Conservation (phyloP, 352 stramenopile species). For the Peronosclerospora sorghi region DNA sequence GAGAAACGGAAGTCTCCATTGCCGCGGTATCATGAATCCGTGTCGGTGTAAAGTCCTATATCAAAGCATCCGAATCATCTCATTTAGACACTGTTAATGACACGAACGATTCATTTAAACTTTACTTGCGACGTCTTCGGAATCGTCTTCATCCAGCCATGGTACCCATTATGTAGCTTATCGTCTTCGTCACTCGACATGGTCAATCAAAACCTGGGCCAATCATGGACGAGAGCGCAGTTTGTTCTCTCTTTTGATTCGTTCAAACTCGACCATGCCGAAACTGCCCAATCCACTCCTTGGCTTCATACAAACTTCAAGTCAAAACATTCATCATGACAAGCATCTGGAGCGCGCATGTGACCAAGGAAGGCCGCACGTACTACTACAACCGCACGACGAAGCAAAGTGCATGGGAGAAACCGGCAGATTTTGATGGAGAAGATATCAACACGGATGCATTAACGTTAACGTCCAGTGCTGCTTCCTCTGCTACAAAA, state of each 20-base stretch:
- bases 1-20: slow-evolving; percentile 6
- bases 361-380: slow-evolving; percentile 73
- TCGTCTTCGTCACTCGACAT: slow-evolving; percentile 52
- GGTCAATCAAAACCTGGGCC: neutral
- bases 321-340: slow-evolving; percentile 13
- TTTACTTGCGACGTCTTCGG: slow-evolving; percentile 58
- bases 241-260: slow-evolving; percentile 1
- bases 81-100: neutral
- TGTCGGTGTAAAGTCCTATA: slow-evolving; percentile 68
- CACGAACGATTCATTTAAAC: neutral
- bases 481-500: slow-evolving; percentile 11
- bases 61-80: neutral
- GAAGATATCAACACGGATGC: slow-evolving; percentile 15
- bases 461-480: neutral
- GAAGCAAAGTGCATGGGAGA: slow-evolving; percentile 83
- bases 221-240: too few relatives aligned
- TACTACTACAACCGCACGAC: slow-evolving; percentile 86
- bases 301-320: slow-evolving; percentile 1
- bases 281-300: neutral
- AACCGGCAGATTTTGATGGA: slow-evolving; percentile 64
- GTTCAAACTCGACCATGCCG: neutral
- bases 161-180: slow-evolving; percentile 76
- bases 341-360: slow-evolving; percentile 72
- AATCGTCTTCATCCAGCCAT: slow-evolving; percentile 85
- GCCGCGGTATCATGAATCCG: slow-evolving; percentile 37